phyloP scores from a whole-genome alignment of 495 filamentous ascomycete species.

The Penicillium flavigenum region DNA sequence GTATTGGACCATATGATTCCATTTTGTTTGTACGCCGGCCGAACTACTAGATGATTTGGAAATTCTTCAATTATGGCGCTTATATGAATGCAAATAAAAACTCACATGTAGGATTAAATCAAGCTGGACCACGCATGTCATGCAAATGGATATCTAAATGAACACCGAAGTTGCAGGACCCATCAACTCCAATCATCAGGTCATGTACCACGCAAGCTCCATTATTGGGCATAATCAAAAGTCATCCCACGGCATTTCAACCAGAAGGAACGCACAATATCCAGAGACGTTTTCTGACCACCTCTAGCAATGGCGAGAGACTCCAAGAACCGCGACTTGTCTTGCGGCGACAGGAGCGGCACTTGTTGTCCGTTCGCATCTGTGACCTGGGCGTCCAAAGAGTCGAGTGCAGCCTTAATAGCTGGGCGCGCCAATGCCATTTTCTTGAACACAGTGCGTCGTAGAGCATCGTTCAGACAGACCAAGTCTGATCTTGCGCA shows the following conservation, averaged over 20 bases:
- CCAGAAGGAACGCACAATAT: slow-evolving; percentile 68
- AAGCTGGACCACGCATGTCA: slow-evolving; percentile 9
- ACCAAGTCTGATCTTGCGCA: slow-evolving; percentile 78
- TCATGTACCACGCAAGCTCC: slow-evolving; percentile 10
- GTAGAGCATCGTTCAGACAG: slow-evolving; percentile 71
- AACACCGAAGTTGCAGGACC: slow-evolving; percentile 11
- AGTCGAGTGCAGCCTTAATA: slow-evolving; percentile 56
- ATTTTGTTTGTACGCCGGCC: not conserved
- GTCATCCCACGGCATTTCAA: slow-evolving; percentile 65
- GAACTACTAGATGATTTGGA: not conserved
- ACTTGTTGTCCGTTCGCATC: slow-evolving; percentile 34
- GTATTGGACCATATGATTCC: not conserved
- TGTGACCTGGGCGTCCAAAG: slow-evolving; percentile 40
- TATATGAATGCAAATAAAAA: not conserved
- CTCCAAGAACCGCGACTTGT: slow-evolving; percentile 38
- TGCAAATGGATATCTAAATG: slow-evolving; percentile 22
- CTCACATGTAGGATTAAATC: not conserved
- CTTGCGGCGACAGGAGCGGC: slow-evolving; percentile 29
- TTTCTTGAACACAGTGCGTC: slow-evolving; percentile 68
- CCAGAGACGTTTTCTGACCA: slow-evolving; percentile 51
- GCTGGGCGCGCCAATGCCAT: slow-evolving; percentile 62
- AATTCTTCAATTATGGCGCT: not conserved
- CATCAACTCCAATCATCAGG: slow-evolving; percentile 16
- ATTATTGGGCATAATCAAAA: slow-evolving; percentile 58
- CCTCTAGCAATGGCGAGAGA: slow-evolving; percentile 57